phyloP scores from a whole-genome alignment of 2,329 filamentous ascomycete genomes.

The Aspergillus fumigatiaffinis region DNA sequence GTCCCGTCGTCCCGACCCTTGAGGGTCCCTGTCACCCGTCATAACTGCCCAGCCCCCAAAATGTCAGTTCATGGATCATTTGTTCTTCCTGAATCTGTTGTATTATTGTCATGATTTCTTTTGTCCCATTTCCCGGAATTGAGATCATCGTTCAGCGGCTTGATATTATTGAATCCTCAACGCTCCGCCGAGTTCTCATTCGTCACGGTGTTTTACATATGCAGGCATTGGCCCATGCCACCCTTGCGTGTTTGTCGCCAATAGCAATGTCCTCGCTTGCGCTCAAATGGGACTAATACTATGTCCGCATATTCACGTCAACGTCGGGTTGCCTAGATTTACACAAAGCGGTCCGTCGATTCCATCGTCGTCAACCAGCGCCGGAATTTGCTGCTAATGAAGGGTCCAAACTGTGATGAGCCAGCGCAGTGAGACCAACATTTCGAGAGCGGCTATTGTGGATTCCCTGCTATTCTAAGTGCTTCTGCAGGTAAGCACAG shows the following conservation, averaged over 20 bases:
- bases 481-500: constrained; percentile 17
- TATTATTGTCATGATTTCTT: neutral
- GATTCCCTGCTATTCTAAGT: constrained; percentile 11
- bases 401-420: neutral
- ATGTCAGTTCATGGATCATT: neutral
- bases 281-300: neutral
- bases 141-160: neutral
- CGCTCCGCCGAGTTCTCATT: neutral
- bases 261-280: neutral
- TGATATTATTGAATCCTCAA: neutral
- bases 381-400: neutral
- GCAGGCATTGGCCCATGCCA: constrained; percentile 6
- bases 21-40: neutral
- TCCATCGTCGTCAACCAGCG: neutral
- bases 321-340: neutral
- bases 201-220: constrained; percentile 9
- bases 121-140: neutral
- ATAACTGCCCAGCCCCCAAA: neutral
- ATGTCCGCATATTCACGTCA: neutral
- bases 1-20: neutral
- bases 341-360: neutral
- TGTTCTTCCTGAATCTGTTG: neutral
- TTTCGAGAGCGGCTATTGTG: constrained; percentile 8
- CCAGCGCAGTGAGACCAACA: neutral
- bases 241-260: constrained; percentile 18